A percentile compares a stretch with the other conserved stretches of the same genome.
Conservation (phyloP, 2,329 filamentous ascomycete genomes). For the Ploettnerulaceae sp. region DNA sequence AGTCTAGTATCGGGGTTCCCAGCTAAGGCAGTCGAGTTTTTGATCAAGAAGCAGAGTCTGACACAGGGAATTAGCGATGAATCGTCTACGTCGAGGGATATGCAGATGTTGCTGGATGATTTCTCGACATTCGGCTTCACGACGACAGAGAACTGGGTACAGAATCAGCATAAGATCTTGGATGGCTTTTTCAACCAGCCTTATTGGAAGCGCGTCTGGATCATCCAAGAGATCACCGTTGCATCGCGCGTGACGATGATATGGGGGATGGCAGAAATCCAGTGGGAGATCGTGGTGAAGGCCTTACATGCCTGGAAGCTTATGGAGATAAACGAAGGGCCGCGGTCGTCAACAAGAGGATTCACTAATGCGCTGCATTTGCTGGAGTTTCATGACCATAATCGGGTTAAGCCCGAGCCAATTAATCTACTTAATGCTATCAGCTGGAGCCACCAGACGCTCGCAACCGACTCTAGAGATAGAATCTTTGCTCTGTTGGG, state of each 20-base stretch:
- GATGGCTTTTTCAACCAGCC: constrained; percentile 6
- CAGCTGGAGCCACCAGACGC: constrained; percentile 2
- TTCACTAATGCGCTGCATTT: constrained; percentile 3
- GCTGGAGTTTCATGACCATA: constrained; percentile 6
- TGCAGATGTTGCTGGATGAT: background rate
- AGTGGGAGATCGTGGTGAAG: constrained; percentile 28
- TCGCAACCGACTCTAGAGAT: constrained; percentile 15
- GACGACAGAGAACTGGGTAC: background rate
- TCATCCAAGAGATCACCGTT: constrained; percentile 18
- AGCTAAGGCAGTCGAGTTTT: background rate
- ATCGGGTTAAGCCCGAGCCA: constrained; percentile 1
- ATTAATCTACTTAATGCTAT: constrained; percentile 11
- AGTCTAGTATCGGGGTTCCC: background rate
- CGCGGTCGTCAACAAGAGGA: background rate
- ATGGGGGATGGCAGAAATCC: constrained; percentile 1
- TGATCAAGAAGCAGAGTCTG: constrained; percentile 4
- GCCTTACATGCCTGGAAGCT: background rate
- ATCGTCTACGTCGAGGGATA: background rate
- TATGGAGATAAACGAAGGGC: background rate
- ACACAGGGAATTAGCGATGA: background rate
- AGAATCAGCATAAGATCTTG: background rate
- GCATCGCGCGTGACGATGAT: constrained; percentile 8
- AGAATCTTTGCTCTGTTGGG: constrained; percentile 16
- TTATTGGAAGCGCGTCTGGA: constrained; percentile 16
- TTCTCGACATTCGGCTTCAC: background rate